Conservation (phyloP, 129 eudicot genomes). For the Flaveria linearis region DNA sequence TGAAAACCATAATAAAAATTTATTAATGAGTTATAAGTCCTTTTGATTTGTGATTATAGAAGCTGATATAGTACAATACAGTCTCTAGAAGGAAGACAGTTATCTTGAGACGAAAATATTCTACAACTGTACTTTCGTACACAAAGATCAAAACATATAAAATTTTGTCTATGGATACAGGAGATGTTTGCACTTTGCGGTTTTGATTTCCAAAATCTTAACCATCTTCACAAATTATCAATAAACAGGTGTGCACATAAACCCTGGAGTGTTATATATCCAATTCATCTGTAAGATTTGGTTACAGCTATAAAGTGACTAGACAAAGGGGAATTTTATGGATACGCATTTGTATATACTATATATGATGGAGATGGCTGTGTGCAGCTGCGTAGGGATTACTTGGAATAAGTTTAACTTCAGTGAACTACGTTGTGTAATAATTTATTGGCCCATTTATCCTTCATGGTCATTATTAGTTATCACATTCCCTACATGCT, state of each 20-base stretch:
- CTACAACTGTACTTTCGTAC: conserved; percentile 2
- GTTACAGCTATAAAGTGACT: background rate
- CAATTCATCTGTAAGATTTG: background rate
- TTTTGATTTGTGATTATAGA: conserved; percentile 10
- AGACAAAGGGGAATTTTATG: conserved; percentile 6
- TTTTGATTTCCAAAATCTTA: background rate
- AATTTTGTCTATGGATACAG: background rate
- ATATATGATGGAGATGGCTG: background rate
- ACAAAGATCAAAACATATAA: conserved; percentile 5
- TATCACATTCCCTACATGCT: conserved; percentile 7
- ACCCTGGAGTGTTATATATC: background rate
- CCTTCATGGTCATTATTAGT: background rate
- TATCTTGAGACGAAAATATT: background rate
- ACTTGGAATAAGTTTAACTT: conserved; percentile 6
- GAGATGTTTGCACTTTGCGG: background rate
- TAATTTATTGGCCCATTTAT: background rate
- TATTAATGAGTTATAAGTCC: background rate
- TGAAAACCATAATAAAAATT: conserved; percentile 34
- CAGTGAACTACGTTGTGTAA: background rate
- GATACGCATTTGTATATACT: background rate
- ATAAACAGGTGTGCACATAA: background rate
- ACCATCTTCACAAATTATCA: background rate
- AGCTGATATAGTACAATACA: conserved; percentile 6
- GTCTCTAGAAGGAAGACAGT: conserved; percentile 1
- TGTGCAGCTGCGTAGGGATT: background rate